These are phyloP conservation scores for Elaeagnus macrophylla DNA, from an alignment of 306 rosid species.

Conservation along the genomic window DNA sequence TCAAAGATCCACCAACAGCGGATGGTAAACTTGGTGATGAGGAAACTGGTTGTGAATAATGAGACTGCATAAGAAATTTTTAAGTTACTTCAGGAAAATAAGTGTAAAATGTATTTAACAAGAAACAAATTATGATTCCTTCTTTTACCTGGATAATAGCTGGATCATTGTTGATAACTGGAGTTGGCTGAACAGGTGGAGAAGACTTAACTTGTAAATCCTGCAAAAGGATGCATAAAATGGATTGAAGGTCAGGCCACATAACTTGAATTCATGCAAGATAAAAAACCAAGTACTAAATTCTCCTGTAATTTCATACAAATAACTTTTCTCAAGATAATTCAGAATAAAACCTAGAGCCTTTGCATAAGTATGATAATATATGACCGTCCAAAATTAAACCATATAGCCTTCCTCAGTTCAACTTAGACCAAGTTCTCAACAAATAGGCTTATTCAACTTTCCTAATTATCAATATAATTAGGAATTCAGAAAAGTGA, in stretches of 20 bases:
- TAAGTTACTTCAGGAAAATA: background rate
- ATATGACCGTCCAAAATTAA: no score
- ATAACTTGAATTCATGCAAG: no score
- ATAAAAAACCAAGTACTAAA: no score
- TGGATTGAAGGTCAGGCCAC: background rate
- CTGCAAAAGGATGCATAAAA: conserved; percentile 3
- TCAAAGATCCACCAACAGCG: conserved; percentile 50
- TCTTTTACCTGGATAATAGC: conserved; percentile 19
- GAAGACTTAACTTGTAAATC: conserved; percentile 21
- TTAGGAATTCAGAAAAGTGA: no score
- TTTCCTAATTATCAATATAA: no score
- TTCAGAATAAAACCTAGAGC: background rate
- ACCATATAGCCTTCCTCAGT: no score
- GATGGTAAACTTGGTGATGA: conserved; percentile 54
- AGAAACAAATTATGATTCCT: background rate
- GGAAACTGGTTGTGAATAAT: conserved; percentile 51
- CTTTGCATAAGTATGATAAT: no score
- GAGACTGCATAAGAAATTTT: conserved; percentile 56
- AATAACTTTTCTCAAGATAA: background rate
- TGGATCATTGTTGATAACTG: conserved; percentile 16
- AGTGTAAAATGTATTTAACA: background rate
- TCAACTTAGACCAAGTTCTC: no score
- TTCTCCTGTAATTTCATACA: background rate
- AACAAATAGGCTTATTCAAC: no score
- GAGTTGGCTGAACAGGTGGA: conserved; percentile 15